A percentile compares a stretch with the other conserved stretches of the same genome.
Evolutionary conservation across 2,329 filamentous ascomycete genomes (phyloP).

Genomic region (Diaporthe sp.): DNA sequence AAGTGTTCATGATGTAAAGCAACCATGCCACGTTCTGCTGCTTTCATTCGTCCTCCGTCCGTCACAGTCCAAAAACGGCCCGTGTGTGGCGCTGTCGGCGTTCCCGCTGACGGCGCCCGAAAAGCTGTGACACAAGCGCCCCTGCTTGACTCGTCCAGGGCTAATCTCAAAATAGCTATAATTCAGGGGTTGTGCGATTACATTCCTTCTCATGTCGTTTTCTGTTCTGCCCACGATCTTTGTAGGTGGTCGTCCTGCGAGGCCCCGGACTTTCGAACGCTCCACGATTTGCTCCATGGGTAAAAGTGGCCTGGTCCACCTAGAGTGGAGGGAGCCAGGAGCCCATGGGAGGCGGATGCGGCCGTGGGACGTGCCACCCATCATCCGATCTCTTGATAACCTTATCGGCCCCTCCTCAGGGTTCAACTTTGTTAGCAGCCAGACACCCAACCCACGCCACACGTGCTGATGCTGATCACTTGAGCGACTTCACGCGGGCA

Average conservation of each 20-base stretch:
- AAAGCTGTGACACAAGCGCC: neutral
- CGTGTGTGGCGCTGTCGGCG: neutral
- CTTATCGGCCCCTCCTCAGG: neutral
- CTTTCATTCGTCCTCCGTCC: neutral
- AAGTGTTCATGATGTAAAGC: too few species aligned
- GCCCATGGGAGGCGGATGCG: neutral
- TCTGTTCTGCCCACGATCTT: neutral
- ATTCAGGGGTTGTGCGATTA: neutral
- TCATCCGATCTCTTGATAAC: slow-evolving; percentile 4
- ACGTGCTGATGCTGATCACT: slow-evolving; percentile 16
- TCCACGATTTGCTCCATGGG: neutral
- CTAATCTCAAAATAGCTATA: neutral
- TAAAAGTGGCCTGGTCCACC: slow-evolving; percentile 1
- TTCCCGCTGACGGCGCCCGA: neutral
- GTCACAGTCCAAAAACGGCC: neutral
- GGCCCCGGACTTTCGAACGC: too few species aligned
- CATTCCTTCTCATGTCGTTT: neutral
- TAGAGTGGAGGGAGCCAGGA: neutral
- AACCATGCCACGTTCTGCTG: neutral
- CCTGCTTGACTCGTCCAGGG: slow-evolving; percentile 4
- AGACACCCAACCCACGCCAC: slow-evolving; percentile 4
- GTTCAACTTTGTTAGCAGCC: neutral
- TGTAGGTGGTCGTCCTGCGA: too few species aligned
- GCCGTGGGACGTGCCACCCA: slow-evolving; percentile 11
- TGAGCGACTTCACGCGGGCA: neutral